phyloP scores from a whole-genome alignment of 805 yeast genomes.

The Yarrowia divulgata region DNA sequence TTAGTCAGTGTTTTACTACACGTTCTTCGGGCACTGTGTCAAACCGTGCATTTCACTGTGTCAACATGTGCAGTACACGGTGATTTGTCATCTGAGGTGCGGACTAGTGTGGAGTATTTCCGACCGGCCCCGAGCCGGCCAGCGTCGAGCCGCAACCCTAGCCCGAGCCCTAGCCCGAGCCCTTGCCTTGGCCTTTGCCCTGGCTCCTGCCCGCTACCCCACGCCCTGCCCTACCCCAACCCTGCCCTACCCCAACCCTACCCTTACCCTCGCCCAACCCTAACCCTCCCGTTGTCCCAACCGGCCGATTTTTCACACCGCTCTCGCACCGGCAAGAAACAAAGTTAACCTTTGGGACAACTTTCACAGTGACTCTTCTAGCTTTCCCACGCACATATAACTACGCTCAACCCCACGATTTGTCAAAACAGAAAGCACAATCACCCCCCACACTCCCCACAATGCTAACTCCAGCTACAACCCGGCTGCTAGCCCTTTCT shows the following conservation, averaged over 20 bases:
- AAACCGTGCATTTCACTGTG: no score
- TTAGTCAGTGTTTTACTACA: no score
- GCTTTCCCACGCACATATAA: conserved; percentile 23
- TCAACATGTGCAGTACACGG: neutral
- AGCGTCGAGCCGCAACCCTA: neutral
- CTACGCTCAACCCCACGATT: conserved; percentile 17
- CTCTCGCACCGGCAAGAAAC: no score
- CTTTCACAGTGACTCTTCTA: conserved; percentile 24
- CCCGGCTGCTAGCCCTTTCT: conserved; percentile 37
- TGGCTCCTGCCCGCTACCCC: neutral
- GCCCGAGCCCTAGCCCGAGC: no score
- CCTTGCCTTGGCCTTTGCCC: neutral
- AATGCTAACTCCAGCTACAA: conserved; percentile 38
- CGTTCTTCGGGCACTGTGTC: no score
- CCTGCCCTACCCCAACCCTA: neutral
- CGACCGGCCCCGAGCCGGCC: conserved; percentile 1
- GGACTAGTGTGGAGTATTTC: conserved; percentile 1
- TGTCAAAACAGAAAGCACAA: no score
- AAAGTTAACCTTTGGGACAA: conserved; percentile 5
- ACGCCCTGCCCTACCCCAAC: neutral
- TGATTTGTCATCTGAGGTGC: neutral
- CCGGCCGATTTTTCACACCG: no score
- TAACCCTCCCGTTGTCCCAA: neutral
- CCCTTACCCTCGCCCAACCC: neutral
- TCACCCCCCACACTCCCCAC: neutral